Base-by-base conservation (phyloP, 805 yeast genomes). In the Kuraishia capsulata region DNA sequence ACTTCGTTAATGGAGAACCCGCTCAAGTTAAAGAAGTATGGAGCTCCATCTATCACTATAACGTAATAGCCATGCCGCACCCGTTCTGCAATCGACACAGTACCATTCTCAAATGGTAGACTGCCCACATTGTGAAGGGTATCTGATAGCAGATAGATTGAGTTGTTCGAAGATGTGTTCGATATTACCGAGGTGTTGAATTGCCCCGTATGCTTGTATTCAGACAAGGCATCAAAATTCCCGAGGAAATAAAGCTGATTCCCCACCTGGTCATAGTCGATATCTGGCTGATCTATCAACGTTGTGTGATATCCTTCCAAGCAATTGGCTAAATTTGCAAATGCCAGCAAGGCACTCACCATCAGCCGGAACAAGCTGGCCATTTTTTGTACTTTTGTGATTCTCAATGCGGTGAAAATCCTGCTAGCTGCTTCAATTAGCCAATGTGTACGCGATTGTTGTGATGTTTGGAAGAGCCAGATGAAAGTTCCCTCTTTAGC, bases 201-300 rank as follows among this genome's bases (percentile, higher is more conserved):
- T 30, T 44, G 46, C 24, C 45, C 40, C 3, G 37, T 28, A 24
- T 31, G 36, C 20, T 50, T 40, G 30, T 51, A 51, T 20, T 46
- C 44, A 6, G 59, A 46, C n/a, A 45, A 31, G 1, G 59, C 48
- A 37, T 53, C 49, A 31, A 56, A 59, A 1, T 43, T 32, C 4
- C 64, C 64, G 10, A 55, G 38, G 5, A 57, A 30, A 14, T 43
- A 45, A 5, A 56, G 39, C 10, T 47, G 36, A 37, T 53, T 52
- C 4, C 42, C 42, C n/a, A 16, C 3, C 6, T 32, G 13, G 13
- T 32, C 16, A 4, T 31, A 36, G 28, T 41, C 35, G 20, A 56
- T 26, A 4, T 30, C 26, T 4, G 54, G 51, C 33, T 50, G 49
- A 13, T 18, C 20, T 20, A 45, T 11, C 26, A n/a, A 37, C 6